phyloP scores from a whole-genome alignment of 78 protist species.

The Tieghemostelium lacteum region DNA sequence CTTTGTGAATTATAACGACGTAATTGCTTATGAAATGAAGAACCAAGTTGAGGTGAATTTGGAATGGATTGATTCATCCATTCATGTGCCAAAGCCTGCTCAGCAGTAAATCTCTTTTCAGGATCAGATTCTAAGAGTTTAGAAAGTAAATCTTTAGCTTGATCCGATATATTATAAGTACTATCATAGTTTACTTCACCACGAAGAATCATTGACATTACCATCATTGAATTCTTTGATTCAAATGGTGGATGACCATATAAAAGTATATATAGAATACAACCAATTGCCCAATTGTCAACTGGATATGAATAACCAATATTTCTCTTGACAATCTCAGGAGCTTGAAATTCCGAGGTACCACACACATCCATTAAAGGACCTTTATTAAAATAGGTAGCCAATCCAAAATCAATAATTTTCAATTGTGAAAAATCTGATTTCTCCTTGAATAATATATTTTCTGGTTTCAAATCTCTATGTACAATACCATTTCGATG shows the following conservation, averaged over 20 bases:
- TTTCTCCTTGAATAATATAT: constrained; percentile 58
- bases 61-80: constrained; percentile 7
- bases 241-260: constrained; percentile 85
- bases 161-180: neutral
- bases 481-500: constrained; percentile 89
- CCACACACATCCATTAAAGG: constrained; percentile 88
- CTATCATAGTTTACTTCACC: constrained; percentile 31
- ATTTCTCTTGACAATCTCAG: constrained; percentile 70
- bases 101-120: constrained; percentile 30
- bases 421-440: constrained; percentile 32
- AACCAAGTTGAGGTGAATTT: constrained; percentile 48
- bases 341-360: constrained; percentile 86
- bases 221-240: constrained; percentile 59
- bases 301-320: constrained; percentile 81
- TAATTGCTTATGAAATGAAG: constrained; percentile 27
- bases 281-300: constrained; percentile 82
- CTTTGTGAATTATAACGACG: constrained; percentile 63
- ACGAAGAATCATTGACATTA: constrained; percentile 39
- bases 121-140: constrained; percentile 42
- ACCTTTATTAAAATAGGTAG: constrained; percentile 31
- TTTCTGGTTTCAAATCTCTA: constrained; percentile 88
- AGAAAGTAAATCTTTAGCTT: constrained; percentile 34
- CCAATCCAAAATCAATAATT: constrained; percentile 76
- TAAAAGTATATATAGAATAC: constrained; percentile 63
- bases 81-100: constrained; percentile 30